phyloP scores from a whole-genome alignment of 2,329 filamentous ascomycete species.

The Pseudocercospora cruenta region DNA sequence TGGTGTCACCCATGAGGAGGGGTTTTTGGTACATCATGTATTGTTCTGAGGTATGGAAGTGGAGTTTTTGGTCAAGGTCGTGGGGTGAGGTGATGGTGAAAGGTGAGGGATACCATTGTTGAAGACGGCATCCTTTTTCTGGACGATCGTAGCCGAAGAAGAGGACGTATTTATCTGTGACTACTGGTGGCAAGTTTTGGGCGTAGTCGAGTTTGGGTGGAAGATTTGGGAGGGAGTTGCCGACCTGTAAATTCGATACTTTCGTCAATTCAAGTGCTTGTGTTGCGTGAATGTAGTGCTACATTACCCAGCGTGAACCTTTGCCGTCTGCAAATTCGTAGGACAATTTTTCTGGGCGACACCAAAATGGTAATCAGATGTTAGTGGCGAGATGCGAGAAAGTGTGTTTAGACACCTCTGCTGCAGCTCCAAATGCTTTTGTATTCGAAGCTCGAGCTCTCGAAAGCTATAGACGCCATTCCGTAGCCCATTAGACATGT shows the following conservation, averaged over 20 bases:
- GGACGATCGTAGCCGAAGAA: constrained; percentile 31
- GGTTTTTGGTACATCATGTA: constrained; percentile 46
- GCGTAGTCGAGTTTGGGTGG: constrained; percentile 21
- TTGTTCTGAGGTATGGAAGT: constrained; percentile 31
- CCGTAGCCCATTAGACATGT: background rate
- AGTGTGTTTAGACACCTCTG: background rate
- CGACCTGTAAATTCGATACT: no score
- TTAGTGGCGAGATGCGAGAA: background rate
- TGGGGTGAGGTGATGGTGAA: constrained; percentile 18
- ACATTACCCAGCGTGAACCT: constrained; percentile 19
- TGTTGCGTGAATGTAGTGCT: no score
- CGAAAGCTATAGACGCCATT: background rate
- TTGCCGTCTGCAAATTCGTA: constrained; percentile 19
- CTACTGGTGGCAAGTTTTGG: constrained; percentile 22
- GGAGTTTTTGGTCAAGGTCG: background rate
- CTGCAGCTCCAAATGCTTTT: background rate
- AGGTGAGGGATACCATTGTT: constrained; percentile 32
- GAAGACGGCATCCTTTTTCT: constrained; percentile 28
- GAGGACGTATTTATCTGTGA: constrained; percentile 30
- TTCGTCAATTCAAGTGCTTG: no score
- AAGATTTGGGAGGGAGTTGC: constrained; percentile 21
- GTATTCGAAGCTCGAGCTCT: background rate
- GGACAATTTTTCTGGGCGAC: constrained; percentile 7
- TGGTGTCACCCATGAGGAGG: constrained; percentile 37
- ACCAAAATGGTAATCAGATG: no score